Evolutionary conservation across 345 rosid genomes (phyloP), one percentile per base, ranked within the genome.

Genomic region (Pistacia vera): DNA sequence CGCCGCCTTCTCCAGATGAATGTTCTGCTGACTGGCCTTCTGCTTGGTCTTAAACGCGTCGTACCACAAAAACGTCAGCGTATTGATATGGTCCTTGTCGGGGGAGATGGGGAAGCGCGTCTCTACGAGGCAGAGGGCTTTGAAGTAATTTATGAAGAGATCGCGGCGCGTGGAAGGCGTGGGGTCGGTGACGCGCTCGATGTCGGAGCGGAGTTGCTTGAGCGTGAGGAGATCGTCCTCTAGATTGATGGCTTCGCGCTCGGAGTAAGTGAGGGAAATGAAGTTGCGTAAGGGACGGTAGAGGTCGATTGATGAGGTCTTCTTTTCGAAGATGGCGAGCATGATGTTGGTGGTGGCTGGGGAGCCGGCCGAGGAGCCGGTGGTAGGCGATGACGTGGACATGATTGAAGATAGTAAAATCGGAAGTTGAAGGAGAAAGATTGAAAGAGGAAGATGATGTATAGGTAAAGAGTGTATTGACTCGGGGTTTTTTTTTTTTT

Each of bases 61-160:
- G 82, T 88, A 65, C 99, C 99, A 96, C 4, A 84, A 52, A 83
- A 96, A 96, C 6, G 93, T 84, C 76, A 96, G 66, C 78, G 95
- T 74, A 82, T 92, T 91, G 79, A 93, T 83, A 89, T 92, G 97
- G 77, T 93, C 92, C 64, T 73, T 75, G 58, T 93, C 97, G 5
- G 99, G 86, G 68, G 99, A 92, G 78, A 96, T 96, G 0, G 99
- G 99, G 85, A 96, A 96, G 48, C 98, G 97, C 0, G 97, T 96
- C 85, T 96, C 99, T 68, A 93, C 81, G 22, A 91, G 85, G 82
- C 89, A 93, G 10, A 96, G 97, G 75, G 90, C 86, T 76, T 87
- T 91, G 85, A 78, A 96, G 82, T 93, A 93, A 13, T 85, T 84
- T 41, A 83, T 85, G 67, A 96, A 88, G 58, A 93, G 86, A 81